Evolutionary conservation across 1,284 basidiomycete species (phyloP), one percentile per base, ranked within the genome.

Genomic region (Rhodofomes roseus): DNA sequence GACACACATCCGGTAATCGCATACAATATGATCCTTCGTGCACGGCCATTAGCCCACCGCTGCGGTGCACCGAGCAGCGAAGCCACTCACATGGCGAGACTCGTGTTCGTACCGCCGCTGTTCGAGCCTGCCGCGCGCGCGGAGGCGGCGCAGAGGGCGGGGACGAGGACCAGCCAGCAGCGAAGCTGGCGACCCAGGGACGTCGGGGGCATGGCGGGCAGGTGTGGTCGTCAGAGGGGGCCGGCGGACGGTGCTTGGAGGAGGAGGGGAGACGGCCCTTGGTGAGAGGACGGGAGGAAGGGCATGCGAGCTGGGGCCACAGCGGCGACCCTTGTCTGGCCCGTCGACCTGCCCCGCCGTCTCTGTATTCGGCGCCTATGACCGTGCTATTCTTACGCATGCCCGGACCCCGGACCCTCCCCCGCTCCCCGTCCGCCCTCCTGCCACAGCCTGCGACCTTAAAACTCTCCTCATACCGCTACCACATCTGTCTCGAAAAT

Each of bases 1-100:
- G 92, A 92, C 55, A 95, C 89, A 59, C 89, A 87, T 11, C 92
- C 93, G 0, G 92, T 93, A 61, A 95, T 92, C 4, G 87, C 85
- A 70, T 96, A 96, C 16, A 96, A 79, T 23, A 94, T 84, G 62
- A 95, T 92, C 92, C 90, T 90, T 46, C 14, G 11, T 18, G 12
- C 34, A 65, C 54, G 59, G 52, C 34, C 46, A 37, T 37, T 18
- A 48, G 43, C 43, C 22, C 34, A 37, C 29, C 54, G 34, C 51
- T 31, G 12, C 23, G 14, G 40, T 40, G 29, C 27, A 27, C 11
- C 14, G 48, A 20, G 20, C 41, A 22, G 43, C 39, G 22, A 25
- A 58, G 23, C 43, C 9, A 70, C 79, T 60, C 59, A 87, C 91
- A 93, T 93, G 7, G 91, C 91, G 46, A 93, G 73, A 25, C 86